phyloP scores from a whole-genome alignment of 192 early-diverging fungal genomes.

The Coemansia biformis region DNA sequence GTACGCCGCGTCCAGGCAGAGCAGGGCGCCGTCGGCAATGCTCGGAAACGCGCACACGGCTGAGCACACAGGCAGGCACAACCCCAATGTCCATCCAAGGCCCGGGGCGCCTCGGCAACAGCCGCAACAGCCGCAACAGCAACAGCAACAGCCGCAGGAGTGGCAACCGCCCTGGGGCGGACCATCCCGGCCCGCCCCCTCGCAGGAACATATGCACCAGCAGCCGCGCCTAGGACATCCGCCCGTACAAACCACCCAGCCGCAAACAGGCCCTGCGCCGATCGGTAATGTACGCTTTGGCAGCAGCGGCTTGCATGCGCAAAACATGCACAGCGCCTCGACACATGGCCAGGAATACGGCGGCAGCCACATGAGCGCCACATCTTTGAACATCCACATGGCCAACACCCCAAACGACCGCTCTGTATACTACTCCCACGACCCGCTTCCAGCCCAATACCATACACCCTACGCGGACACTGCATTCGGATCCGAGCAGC shows the following conservation, averaged over 20 bases:
- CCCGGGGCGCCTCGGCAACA: neutral
- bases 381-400: neutral
- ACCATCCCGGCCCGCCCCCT: constrained; percentile 1
- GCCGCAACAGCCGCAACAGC: constrained; percentile 3
- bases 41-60: constrained; percentile 13
- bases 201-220: constrained; percentile 8
- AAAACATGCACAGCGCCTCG: neutral
- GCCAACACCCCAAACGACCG: neutral
- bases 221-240: constrained; percentile 2
- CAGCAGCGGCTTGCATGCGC: too few species aligned
- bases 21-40: constrained; percentile 3
- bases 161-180: neutral
- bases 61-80: constrained; percentile 2
- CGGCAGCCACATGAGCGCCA: constrained; percentile 2
- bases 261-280: too few species aligned
- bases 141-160: neutral
- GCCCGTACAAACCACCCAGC: too few species aligned
- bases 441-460: neutral
- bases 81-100: neutral
- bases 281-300: too few species aligned
- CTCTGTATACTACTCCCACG: neutral
- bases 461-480: too few species aligned
- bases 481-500: neutral
- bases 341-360: constrained; percentile 6
- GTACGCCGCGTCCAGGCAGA: constrained; percentile 37